phyloP scores from a whole-genome alignment of 192 early-diverging fungal genomes.

The Pilaira anomala region DNA sequence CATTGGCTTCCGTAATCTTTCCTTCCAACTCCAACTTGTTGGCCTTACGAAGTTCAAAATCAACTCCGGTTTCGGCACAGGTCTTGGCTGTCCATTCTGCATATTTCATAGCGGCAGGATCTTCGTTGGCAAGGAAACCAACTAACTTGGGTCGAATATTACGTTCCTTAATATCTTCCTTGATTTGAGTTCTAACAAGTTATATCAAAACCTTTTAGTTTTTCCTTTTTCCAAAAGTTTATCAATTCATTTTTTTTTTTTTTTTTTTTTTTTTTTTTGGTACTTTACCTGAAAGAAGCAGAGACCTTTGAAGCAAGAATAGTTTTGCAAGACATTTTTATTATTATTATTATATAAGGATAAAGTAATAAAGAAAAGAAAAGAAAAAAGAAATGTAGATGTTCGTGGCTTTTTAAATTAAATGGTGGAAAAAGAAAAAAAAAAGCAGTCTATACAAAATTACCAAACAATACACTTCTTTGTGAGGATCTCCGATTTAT shows the following conservation, averaged over 20 bases:
- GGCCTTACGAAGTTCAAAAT: constrained; percentile 87
- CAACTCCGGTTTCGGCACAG: constrained; percentile 84
- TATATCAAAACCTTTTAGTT: neutral
- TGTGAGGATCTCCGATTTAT: too few species aligned
- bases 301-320: constrained; percentile 64
- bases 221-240: too few species aligned
- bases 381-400: neutral
- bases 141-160: constrained; percentile 72
- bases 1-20: constrained; percentile 83
- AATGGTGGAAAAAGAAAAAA: too few species aligned
- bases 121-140: constrained; percentile 94
- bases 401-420: constrained; percentile 7
- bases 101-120: constrained; percentile 89
- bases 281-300: constrained; percentile 61
- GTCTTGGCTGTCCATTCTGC: constrained; percentile 95
- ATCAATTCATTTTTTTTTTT: too few species aligned
- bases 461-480: neutral
- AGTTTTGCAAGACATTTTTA: constrained; percentile 46
- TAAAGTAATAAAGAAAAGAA: neutral
- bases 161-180: constrained; percentile 61
- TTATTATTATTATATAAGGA: neutral
- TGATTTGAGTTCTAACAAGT: constrained; percentile 50
- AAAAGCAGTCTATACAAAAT: neutral
- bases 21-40: constrained; percentile 81
- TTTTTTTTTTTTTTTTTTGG: too few species aligned